phyloP scores from a whole-genome alignment of 495 filamentous ascomycete genomes.

The Xylaria intraflava region DNA sequence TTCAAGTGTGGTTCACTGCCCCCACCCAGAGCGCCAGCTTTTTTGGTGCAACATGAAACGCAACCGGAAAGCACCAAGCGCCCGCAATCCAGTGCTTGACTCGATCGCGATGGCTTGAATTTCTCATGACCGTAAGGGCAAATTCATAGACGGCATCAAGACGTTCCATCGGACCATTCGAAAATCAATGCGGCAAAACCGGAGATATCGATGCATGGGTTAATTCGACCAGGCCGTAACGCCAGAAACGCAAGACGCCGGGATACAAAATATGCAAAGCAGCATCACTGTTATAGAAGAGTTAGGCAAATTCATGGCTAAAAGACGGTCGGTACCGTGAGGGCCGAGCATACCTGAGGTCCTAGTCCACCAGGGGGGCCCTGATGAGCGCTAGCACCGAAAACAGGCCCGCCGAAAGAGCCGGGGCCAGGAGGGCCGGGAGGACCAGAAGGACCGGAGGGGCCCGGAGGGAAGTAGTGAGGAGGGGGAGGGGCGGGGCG shows the following conservation, averaged over 20 bases:
- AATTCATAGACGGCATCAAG: slow-evolving; percentile 15
- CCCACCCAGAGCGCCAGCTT: slow-evolving; percentile 14
- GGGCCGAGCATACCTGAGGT: slow-evolving; percentile 19
- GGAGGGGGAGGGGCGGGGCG: slow-evolving; percentile 90
- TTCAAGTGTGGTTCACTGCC: slow-evolving; percentile 4
- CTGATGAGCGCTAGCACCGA: slow-evolving; percentile 12
- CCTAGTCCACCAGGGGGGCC: slow-evolving; percentile 23
- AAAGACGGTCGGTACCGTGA: background rate
- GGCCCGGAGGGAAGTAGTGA: slow-evolving; percentile 72
- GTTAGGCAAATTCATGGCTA: background rate
- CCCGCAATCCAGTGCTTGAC: slow-evolving; percentile 5
- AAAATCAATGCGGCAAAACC: slow-evolving; percentile 22
- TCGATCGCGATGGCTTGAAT: slow-evolving; percentile 1
- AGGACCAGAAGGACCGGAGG: slow-evolving; percentile 54
- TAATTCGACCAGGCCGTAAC: slow-evolving; percentile 28
- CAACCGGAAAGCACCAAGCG: slow-evolving; percentile 1
- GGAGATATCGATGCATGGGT: slow-evolving; percentile 23
- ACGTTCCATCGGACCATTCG: slow-evolving; percentile 14
- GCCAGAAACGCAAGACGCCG: slow-evolving; percentile 30
- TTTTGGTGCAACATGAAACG: slow-evolving; percentile 15
- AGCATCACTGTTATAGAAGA: background rate
- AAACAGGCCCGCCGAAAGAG: slow-evolving; percentile 13
- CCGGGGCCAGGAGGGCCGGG: slow-evolving; percentile 25
- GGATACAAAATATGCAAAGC: slow-evolving; percentile 20
- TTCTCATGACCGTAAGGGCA: slow-evolving; percentile 12